Evolutionary conservation across 768 basidiomycete species (phyloP).

Genomic region (Russula griseocarnosa): DNA sequence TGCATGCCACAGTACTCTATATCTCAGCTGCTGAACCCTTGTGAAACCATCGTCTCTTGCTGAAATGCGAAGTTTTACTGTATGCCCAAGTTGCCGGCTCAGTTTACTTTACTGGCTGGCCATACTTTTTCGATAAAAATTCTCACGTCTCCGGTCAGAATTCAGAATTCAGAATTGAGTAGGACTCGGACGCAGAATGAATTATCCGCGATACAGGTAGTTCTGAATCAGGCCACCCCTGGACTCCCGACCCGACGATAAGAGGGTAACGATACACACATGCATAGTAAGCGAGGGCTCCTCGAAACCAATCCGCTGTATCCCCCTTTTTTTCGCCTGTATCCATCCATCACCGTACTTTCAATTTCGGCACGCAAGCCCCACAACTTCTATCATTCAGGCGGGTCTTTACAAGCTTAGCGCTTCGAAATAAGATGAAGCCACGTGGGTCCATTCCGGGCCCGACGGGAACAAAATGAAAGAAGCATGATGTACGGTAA

Average conservation of each 20-base stretch:
- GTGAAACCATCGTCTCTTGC: conserved; percentile 3
- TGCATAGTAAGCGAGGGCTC: neutral
- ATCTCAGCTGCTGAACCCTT: conserved; percentile 33
- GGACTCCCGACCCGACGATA: neutral
- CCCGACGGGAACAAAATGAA: neutral
- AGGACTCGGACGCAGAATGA: neutral
- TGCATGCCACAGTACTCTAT: conserved; percentile 71
- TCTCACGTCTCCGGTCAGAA: neutral
- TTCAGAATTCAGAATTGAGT: neutral
- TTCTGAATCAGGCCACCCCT: neutral
- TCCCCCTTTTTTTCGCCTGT: neutral
- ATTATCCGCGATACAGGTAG: neutral
- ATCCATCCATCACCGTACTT: neutral
- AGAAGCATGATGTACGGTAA: neutral
- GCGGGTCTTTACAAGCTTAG: too few species aligned
- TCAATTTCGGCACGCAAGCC: neutral
- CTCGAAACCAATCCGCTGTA: neutral
- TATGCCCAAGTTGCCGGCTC: neutral
- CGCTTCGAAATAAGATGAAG: too few species aligned
- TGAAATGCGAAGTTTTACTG: neutral
- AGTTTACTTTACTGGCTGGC: too few species aligned
- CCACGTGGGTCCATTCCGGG: neutral
- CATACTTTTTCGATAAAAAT: too few species aligned
- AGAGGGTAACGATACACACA: neutral
- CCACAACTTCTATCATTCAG: too few species aligned